phyloP scores from a whole-genome alignment of 306 rosid species.

The Vigna nakashimae region DNA sequence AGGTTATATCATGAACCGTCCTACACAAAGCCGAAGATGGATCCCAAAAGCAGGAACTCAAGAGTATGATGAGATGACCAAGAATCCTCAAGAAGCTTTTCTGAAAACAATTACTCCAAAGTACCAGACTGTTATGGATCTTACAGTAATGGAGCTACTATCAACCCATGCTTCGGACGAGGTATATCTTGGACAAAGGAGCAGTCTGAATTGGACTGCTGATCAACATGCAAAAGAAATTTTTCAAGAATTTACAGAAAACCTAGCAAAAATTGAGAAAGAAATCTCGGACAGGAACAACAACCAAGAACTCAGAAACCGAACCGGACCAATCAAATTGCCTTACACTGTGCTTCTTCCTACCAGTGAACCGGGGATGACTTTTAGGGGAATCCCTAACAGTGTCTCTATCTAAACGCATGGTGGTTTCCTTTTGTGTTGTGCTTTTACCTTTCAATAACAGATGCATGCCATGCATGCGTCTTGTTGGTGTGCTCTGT shows the following conservation, averaged over 20 bases:
- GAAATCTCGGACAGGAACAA: slow-evolving; percentile 44
- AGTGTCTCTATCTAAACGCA: slow-evolving; percentile 59
- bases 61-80: slow-evolving; percentile 63
- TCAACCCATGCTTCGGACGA: slow-evolving; percentile 73
- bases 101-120: slow-evolving; percentile 72
- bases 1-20: slow-evolving; percentile 75
- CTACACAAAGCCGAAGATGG: slow-evolving; percentile 61
- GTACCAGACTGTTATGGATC: slow-evolving; percentile 54
- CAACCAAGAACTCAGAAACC: slow-evolving; percentile 35
- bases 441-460: not conserved
- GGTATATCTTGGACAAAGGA: slow-evolving; percentile 61
- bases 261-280: slow-evolving; percentile 41
- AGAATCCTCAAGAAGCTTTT: slow-evolving; percentile 54
- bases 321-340: slow-evolving; percentile 62
- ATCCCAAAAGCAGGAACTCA: slow-evolving; percentile 60
- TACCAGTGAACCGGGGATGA: slow-evolving; percentile 62
- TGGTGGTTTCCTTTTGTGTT: not conserved
- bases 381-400: slow-evolving; percentile 76
- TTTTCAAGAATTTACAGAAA: not conserved
- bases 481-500: not conserved
- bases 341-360: slow-evolving; percentile 78
- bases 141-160: slow-evolving; percentile 69
- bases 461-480: not conserved
- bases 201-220: slow-evolving; percentile 42
- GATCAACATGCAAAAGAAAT: slow-evolving; percentile 18